Conservation (phyloP, 2,329 filamentous ascomycete genomes). For the Sporothrix phasma region DNA sequence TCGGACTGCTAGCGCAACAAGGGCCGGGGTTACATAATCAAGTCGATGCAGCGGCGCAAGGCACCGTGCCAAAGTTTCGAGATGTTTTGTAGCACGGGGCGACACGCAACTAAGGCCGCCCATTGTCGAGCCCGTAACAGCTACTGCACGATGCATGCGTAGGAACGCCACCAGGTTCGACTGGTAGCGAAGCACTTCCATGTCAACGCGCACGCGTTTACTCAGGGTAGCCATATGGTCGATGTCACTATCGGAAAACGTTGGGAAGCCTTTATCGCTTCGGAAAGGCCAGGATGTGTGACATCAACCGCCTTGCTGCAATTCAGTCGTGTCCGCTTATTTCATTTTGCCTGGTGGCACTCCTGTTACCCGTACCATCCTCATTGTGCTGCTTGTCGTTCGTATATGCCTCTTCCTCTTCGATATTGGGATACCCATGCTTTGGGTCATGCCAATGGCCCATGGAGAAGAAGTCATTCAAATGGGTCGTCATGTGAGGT, state of each 20-base stretch:
- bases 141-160: constrained; percentile 76
- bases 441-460: constrained; percentile 71
- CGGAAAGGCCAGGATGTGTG: not conserved
- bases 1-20: constrained; percentile 69
- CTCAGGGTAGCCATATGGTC: constrained; percentile 49
- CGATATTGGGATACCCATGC: constrained; percentile 65
- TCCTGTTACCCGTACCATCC: constrained; percentile 3
- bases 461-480: constrained; percentile 79
- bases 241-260: constrained; percentile 39
- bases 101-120: constrained; percentile 51
- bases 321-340: constrained; percentile 19
- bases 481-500: constrained; percentile 43
- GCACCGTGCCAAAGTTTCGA: constrained; percentile 57
- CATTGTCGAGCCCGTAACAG: constrained; percentile 25
- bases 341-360: constrained; percentile 17
- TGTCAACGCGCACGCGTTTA: constrained; percentile 51
- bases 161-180: constrained; percentile 83
- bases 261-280: not conserved
- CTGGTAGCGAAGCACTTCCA: constrained; percentile 74
- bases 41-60: constrained; percentile 75
- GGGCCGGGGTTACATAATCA: constrained; percentile 71
- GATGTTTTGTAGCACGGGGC: constrained; percentile 67
- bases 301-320: not conserved
- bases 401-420: constrained; percentile 40
- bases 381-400: constrained; percentile 19